These are phyloP conservation scores for Mycena capillaripes DNA, from an alignment of 768 basidiomycete genomes.

Conservation along the genomic window DNA sequence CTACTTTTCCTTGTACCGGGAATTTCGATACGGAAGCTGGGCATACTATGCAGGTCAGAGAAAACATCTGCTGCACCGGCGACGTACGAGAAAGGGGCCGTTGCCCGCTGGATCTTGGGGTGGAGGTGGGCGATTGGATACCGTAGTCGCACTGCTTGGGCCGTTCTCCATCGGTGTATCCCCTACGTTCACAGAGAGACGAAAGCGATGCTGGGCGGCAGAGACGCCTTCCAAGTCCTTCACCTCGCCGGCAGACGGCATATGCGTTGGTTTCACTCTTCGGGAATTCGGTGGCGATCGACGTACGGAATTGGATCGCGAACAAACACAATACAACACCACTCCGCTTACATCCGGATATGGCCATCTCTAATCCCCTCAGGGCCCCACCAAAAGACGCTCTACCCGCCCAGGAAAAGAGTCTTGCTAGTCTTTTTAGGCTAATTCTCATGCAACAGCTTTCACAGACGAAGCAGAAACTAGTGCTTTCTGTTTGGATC, in stretches of 20 bases:
- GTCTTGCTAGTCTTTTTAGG: too few relatives aligned
- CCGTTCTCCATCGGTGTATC: not conserved
- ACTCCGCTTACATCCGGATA: slow-evolving; percentile 15
- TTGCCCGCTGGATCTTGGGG: not conserved
- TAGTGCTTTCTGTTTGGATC: too few relatives aligned
- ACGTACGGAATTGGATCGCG: not conserved
- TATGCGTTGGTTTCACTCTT: not conserved
- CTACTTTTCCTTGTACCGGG: slow-evolving; percentile 50
- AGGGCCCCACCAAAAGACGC: not conserved
- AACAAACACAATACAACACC: slow-evolving; percentile 16
- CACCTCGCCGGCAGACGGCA: slow-evolving; percentile 26
- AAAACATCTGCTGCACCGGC: not conserved
- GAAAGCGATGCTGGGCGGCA: slow-evolving; percentile 32
- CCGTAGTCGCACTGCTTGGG: not conserved
- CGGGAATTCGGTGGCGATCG: slow-evolving; percentile 15
- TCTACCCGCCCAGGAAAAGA: not conserved
- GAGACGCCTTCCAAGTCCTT: slow-evolving; percentile 22
- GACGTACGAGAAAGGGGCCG: slow-evolving; percentile 24
- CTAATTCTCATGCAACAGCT: not conserved
- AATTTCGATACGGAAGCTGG: slow-evolving; percentile 28
- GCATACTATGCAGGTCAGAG: slow-evolving; percentile 14
- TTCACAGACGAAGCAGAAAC: not conserved
- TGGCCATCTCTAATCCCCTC: not conserved
- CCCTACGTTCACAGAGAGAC: slow-evolving; percentile 22
- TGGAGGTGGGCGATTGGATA: not conserved